Percentiles rank a stretch among this genome's conserved stretches.
Conservation (phyloP, 306 rosid genomes). For the Quercus mongolica region DNA sequence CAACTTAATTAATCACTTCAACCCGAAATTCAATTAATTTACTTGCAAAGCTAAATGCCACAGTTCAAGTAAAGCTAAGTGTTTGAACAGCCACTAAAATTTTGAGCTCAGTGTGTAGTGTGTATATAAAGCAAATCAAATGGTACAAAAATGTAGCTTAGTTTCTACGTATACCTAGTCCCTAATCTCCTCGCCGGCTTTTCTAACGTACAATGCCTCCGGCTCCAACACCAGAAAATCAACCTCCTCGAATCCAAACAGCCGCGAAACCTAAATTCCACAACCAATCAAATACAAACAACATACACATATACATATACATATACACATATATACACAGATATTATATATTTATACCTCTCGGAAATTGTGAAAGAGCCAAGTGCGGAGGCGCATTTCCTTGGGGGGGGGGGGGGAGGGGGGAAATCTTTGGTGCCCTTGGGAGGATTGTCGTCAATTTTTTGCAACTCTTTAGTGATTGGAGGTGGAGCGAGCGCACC, state of each 20-base stretch:
- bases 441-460: conserved; percentile 83
- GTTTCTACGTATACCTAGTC: conserved; percentile 57
- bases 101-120: neutral
- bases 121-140: neutral
- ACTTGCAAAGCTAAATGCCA: neutral
- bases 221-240: conserved; percentile 94
- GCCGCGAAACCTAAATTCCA: conserved; percentile 54
- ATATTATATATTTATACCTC: conserved; percentile 38
- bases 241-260: conserved; percentile 85
- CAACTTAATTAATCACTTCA: neutral
- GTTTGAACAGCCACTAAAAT: neutral
- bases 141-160: neutral
- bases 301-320: too few relatives aligned
- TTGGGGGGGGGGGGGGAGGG: conserved; percentile 76
- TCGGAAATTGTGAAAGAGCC: conserved; percentile 85
- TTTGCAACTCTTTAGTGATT: conserved; percentile 45
- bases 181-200: conserved; percentile 95
- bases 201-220: conserved; percentile 79
- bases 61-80: neutral
- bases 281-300: neutral
- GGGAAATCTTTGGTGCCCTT: conserved; percentile 88
- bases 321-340: neutral
- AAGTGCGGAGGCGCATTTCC: conserved; percentile 80
- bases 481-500: conserved; percentile 63
- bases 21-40: neutral